Conservation (phyloP, 2,329 filamentous ascomycete species). For the Xylaria sp. region DNA sequence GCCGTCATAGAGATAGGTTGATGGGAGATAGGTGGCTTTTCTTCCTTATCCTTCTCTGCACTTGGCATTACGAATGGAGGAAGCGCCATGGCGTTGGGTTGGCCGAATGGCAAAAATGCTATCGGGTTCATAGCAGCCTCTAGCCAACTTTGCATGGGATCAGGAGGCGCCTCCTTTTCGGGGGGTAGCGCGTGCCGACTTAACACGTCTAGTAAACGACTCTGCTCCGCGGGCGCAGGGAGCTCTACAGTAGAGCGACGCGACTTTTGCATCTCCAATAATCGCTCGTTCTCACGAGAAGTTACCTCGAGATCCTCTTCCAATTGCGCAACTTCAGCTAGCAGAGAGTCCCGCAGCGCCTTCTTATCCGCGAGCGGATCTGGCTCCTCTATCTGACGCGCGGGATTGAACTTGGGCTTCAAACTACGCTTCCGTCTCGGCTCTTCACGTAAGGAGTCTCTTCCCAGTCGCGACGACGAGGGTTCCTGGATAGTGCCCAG, state of each 20-base stretch:
- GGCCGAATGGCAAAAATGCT: constrained; percentile 47
- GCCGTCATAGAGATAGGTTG: constrained; percentile 58
- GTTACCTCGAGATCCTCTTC: constrained; percentile 54
- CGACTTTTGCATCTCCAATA: constrained; percentile 40
- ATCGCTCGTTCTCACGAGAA: constrained; percentile 53
- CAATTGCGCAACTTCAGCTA: constrained; percentile 51
- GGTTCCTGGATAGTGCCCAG: constrained; percentile 5
- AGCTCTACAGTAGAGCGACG: constrained; percentile 24
- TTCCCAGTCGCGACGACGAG: background rate
- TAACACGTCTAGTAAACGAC: constrained; percentile 39
- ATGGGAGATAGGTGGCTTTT: constrained; percentile 51
- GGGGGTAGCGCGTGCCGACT: constrained; percentile 39
- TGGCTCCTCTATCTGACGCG: constrained; percentile 38
- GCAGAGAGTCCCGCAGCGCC: constrained; percentile 47
- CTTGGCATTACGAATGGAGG: constrained; percentile 19
- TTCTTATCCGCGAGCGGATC: constrained; percentile 47
- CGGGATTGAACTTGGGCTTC: constrained; percentile 31
- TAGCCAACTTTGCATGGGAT: constrained; percentile 40
- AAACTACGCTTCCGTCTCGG: constrained; percentile 14
- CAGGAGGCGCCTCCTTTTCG: constrained; percentile 28
- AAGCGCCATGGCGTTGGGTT: constrained; percentile 29
- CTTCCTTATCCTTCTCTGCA: constrained; percentile 25
- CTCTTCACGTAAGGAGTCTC: constrained; percentile 15
- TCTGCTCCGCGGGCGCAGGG: constrained; percentile 30
- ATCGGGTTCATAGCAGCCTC: constrained; percentile 47